These are phyloP conservation scores for Boeremia exigua DNA, from an alignment of 2,329 filamentous ascomycete species.

Conservation along the genomic window DNA sequence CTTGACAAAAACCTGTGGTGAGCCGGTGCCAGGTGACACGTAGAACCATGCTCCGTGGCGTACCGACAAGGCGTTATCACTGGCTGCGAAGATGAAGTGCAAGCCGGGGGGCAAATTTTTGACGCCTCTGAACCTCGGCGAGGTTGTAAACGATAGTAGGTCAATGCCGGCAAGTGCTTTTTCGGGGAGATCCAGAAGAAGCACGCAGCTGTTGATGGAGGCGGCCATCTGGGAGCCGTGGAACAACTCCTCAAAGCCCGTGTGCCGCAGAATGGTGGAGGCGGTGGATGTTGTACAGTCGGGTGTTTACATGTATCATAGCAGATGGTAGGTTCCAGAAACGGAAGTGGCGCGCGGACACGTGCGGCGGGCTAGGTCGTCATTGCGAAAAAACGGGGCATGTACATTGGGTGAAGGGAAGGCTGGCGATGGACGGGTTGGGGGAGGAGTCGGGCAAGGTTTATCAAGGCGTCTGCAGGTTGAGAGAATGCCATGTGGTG, in stretches of 20 bases:
- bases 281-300: not conserved
- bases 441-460: not conserved
- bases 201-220: constrained; percentile 43
- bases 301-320: constrained; percentile 1
- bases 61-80: constrained; percentile 64
- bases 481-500: constrained; percentile 18
- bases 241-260: constrained; percentile 43
- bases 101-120: constrained; percentile 63
- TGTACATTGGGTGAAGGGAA: not conserved
- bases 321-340: constrained; percentile 24
- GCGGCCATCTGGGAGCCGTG: constrained; percentile 44
- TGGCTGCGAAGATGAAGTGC: constrained; percentile 68
- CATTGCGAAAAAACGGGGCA: constrained; percentile 5
- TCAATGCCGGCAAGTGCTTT: constrained; percentile 61
- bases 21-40: constrained; percentile 50
- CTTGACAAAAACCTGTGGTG: constrained; percentile 58
- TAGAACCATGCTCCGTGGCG: constrained; percentile 69
- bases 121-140: constrained; percentile 66
- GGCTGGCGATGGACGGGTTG: not conserved
- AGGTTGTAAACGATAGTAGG: constrained; percentile 67
- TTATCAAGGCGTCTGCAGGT: constrained; percentile 4
- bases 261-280: constrained; percentile 44
- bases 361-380: constrained; percentile 8
- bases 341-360: constrained; percentile 17
- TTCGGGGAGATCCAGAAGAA: constrained; percentile 54